These are phyloP conservation scores for Coniferiporia sulphurascens DNA, from an alignment of 1,284 basidiomycete species.

Conservation along the genomic window DNA sequence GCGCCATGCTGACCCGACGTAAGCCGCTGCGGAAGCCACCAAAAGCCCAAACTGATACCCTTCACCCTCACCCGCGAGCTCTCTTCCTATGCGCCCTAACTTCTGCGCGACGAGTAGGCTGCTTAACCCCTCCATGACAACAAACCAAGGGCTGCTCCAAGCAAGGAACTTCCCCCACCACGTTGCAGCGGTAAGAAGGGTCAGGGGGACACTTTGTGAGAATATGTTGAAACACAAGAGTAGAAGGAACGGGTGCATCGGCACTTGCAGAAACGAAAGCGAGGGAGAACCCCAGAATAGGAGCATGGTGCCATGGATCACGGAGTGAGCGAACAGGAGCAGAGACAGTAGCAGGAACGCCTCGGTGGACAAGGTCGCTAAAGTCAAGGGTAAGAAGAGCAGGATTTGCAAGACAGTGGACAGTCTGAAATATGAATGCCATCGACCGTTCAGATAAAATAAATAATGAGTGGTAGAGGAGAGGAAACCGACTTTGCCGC, in stretches of 20 bases:
- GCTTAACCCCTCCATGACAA: slow-evolving; percentile 78
- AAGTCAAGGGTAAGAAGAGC: slow-evolving; percentile 76
- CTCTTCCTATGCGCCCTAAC: slow-evolving; percentile 68
- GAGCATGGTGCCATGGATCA: slow-evolving; percentile 70
- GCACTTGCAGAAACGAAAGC: slow-evolving; percentile 71
- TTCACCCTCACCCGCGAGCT: slow-evolving; percentile 65
- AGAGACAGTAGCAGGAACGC: slow-evolving; percentile 80
- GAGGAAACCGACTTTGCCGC: slow-evolving; percentile 48
- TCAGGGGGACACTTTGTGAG: slow-evolving; percentile 56
- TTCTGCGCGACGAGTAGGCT: slow-evolving; percentile 78
- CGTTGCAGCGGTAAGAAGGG: slow-evolving; percentile 48
- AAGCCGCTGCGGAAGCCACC: slow-evolving; percentile 67
- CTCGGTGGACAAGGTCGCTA: slow-evolving; percentile 72
- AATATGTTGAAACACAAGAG: slow-evolving; percentile 79
- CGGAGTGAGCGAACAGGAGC: slow-evolving; percentile 66
- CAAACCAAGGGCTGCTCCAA: slow-evolving; percentile 72
- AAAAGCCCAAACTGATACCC: slow-evolving; percentile 70
- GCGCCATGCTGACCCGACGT: slow-evolving; percentile 77
- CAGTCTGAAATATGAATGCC: slow-evolving; percentile 38
- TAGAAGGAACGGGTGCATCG: slow-evolving; percentile 75
- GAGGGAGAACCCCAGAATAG: slow-evolving; percentile 61
- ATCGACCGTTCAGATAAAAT: background rate
- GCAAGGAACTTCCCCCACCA: slow-evolving; percentile 73
- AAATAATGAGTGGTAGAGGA: background rate
- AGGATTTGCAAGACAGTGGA: slow-evolving; percentile 77